Conservation (phyloP, 495 filamentous ascomycete genomes). For the Geoglossum glabrum region DNA sequence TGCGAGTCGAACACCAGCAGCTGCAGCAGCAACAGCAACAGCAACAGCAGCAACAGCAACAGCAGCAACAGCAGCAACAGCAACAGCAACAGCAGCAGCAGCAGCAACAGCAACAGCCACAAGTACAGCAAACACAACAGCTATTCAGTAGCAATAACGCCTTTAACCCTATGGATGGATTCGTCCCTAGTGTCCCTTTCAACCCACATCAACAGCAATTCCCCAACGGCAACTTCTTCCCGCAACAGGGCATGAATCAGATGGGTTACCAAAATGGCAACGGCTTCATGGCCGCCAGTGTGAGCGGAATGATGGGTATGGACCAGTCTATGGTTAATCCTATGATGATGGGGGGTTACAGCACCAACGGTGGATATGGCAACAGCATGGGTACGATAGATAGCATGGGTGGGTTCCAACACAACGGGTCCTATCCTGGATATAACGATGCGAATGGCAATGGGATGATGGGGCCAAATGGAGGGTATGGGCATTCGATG, state of each 20-base stretch:
- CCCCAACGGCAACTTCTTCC: constrained; percentile 7
- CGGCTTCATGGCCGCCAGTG: constrained; percentile 19
- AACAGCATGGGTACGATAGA: constrained; percentile 10
- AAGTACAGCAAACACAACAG: constrained; percentile 12
- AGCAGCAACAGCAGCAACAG: constrained; percentile 5
- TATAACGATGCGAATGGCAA: constrained; percentile 1
- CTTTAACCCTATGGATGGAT: constrained; percentile 3
- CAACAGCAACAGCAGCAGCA: constrained; percentile 13
- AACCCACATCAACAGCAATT: constrained; percentile 7
- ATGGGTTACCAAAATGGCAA: constrained; percentile 16
- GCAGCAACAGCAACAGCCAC: constrained; percentile 12
- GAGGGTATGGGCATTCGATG: constrained; percentile 9
- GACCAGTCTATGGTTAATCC: constrained; percentile 21
- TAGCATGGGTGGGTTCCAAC: not conserved
- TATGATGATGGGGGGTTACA: constrained; percentile 10
- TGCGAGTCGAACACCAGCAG: constrained; percentile 16
- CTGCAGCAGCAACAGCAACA: constrained; percentile 10
- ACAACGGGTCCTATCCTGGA: not conserved
- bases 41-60: constrained; percentile 14
- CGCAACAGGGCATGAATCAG: constrained; percentile 18
- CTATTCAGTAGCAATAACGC: constrained; percentile 5
- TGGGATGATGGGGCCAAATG: constrained; percentile 3
- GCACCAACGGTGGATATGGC: constrained; percentile 15
- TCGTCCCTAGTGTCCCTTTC: not conserved
- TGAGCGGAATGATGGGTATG: constrained; percentile 22